Percentiles rank a stretch among this genome's conserved stretches.
phyloP scores from a whole-genome alignment of 2,329 filamentous ascomycete genomes.

The Pestalotiopsis sp. region DNA sequence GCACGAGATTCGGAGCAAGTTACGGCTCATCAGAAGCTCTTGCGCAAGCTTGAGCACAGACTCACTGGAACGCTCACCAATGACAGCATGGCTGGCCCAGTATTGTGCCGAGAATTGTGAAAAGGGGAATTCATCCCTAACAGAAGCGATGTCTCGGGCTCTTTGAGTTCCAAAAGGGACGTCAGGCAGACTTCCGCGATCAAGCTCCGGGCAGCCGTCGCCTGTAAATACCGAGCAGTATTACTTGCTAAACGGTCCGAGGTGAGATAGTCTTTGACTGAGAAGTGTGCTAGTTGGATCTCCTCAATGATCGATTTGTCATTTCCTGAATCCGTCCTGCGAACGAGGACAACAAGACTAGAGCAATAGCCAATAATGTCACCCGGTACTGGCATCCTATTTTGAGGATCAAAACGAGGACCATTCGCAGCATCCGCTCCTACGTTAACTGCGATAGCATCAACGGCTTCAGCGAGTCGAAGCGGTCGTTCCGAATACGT shows the following conservation, averaged over 20 bases:
- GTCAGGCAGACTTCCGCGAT: conserved; percentile 24
- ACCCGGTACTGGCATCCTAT: conserved; percentile 23
- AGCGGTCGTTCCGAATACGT: conserved; percentile 25
- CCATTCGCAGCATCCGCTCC: not conserved
- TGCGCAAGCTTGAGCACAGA: not conserved
- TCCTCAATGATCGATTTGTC: not conserved
- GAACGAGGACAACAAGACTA: conserved; percentile 22
- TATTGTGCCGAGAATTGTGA: not conserved
- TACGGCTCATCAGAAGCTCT: not conserved
- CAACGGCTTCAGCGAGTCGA: conserved; percentile 25
- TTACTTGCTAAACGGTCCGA: too few species aligned
- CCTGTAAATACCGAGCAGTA: too few species aligned
- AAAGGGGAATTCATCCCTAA: not conserved
- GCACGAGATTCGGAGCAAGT: not conserved
- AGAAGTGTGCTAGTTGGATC: conserved; percentile 30
- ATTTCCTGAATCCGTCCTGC: not conserved
- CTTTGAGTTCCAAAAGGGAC: conserved; percentile 18
- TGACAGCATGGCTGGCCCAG: not conserved
- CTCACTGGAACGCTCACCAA: not conserved
- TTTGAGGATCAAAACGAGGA: conserved; percentile 23
- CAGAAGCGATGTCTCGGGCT: not conserved
- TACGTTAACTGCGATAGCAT: conserved; percentile 26
- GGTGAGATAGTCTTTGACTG: conserved; percentile 29
- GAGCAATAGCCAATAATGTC: conserved; percentile 26
- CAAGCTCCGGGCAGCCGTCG: conserved; percentile 14